phyloP scores from a whole-genome alignment of 2,329 filamentous ascomycete genomes.

The Xylaria sp. region DNA sequence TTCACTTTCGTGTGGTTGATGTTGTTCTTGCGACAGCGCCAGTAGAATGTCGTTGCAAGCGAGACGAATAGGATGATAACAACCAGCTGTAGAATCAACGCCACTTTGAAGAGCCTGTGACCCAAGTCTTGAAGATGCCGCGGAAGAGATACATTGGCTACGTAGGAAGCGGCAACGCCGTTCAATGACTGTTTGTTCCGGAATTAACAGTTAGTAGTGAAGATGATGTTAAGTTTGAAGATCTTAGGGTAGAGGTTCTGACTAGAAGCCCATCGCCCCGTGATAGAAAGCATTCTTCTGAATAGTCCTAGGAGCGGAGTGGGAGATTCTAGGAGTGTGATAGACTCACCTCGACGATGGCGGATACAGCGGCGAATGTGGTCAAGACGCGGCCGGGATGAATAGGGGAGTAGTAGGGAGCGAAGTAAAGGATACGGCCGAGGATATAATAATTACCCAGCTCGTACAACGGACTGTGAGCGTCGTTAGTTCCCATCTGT shows the following conservation, averaged over 20 bases:
- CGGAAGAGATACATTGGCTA: constrained; percentile 58
- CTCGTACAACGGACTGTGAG: constrained; percentile 62
- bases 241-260: too few species aligned
- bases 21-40: constrained; percentile 53
- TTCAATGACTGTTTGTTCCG: constrained; percentile 51
- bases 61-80: constrained; percentile 62
- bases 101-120: constrained; percentile 60
- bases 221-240: background rate
- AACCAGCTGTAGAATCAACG: constrained; percentile 65
- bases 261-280: background rate
- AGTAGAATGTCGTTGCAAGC: constrained; percentile 62
- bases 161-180: constrained; percentile 60
- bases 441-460: constrained; percentile 69
- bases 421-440: constrained; percentile 66
- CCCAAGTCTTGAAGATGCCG: constrained; percentile 55
- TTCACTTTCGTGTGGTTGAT: constrained; percentile 50
- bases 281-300: background rate
- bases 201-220: constrained; percentile 1
- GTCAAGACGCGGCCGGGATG: constrained; percentile 55
- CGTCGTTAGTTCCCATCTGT: constrained; percentile 21
- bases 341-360: constrained; percentile 55
- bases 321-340: background rate
- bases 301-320: background rate
- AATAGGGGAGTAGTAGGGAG: constrained; percentile 65
- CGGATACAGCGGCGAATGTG: constrained; percentile 57